Evolutionary conservation across 2,329 filamentous ascomycete genomes (phyloP).

Genomic region (Talaromyces sp.): DNA sequence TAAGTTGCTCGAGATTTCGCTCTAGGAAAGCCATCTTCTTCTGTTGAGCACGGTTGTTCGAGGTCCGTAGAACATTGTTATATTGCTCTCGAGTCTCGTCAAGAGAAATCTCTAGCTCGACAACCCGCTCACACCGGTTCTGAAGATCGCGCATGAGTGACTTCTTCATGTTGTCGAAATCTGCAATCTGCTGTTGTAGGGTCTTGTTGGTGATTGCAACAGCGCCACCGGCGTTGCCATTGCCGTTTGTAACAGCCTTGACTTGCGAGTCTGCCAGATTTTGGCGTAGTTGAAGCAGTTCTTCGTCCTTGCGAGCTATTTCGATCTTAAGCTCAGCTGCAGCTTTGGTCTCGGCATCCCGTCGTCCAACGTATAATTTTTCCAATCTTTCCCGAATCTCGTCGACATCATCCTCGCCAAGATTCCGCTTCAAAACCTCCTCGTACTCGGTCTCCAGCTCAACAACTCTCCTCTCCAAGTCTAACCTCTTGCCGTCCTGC

Average conservation of each 20-base stretch:
- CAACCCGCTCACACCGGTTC: constrained; percentile 95
- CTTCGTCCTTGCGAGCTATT: constrained; percentile 72
- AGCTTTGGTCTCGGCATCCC: constrained; percentile 70
- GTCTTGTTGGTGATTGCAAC: constrained; percentile 77
- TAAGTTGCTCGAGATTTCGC: constrained; percentile 95
- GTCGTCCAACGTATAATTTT: constrained; percentile 72
- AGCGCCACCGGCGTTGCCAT: constrained; percentile 48
- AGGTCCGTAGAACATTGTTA: constrained; percentile 94
- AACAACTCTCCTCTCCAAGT: constrained; percentile 73
- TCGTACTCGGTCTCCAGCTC: constrained; percentile 81
- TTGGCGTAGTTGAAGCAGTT: constrained; percentile 76
- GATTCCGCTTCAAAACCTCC: constrained; percentile 73
- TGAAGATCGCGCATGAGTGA: constrained; percentile 97
- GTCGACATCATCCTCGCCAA: constrained; percentile 74
- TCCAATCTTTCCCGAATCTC: constrained; percentile 80
- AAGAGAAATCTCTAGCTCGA: constrained; percentile 95
- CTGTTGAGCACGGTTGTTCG: constrained; percentile 97
- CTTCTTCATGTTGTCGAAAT: constrained; percentile 99
- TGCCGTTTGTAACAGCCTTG: constrained; percentile 58
- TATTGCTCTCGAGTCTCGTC: constrained; percentile 98
- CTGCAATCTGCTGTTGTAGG: constrained; percentile 94
- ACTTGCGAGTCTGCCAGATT: constrained; percentile 70
- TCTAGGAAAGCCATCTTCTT: constrained; percentile 99
- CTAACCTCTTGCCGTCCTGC: constrained; percentile 64
- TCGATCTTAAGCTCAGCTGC: constrained; percentile 75